Conservation (phyloP, 805 yeast genomes). For the Candida rishiriensis region DNA sequence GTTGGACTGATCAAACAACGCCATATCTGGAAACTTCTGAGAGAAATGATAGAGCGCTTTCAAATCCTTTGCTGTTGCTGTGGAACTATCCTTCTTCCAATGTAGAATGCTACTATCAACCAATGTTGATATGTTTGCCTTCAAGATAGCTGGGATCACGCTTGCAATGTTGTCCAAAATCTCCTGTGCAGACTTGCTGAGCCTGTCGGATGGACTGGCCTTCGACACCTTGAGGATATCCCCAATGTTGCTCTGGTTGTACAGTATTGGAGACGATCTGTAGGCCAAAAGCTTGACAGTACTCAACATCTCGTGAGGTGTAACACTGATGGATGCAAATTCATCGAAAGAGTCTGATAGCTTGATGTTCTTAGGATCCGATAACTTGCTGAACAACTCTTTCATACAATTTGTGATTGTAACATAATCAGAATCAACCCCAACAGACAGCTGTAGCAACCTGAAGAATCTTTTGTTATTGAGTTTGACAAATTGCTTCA, state of each 20-base stretch:
- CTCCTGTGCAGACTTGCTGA: constrained; percentile 41
- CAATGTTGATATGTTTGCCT: constrained; percentile 51
- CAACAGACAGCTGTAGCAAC: constrained; percentile 49
- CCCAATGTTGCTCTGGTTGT: constrained; percentile 60
- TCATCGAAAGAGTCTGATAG: constrained; percentile 17
- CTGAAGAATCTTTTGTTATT: constrained; percentile 58
- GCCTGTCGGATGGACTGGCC: constrained; percentile 24
- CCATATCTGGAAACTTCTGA: constrained; percentile 42
- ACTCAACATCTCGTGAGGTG: constrained; percentile 45
- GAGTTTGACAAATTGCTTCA: constrained; percentile 48
- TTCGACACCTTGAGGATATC: constrained; percentile 46
- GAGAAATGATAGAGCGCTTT: constrained; percentile 59
- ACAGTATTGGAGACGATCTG: constrained; percentile 56
- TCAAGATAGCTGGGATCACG: constrained; percentile 59
- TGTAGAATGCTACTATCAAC: constrained; percentile 22
- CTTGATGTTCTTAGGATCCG: constrained; percentile 46
- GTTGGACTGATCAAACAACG: constrained; percentile 23
- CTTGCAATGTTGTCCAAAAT: constrained; percentile 55
- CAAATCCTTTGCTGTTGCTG: constrained; percentile 36
- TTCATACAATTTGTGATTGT: constrained; percentile 57
- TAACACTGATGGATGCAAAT: constrained; percentile 20
- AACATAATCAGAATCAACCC: constrained; percentile 54
- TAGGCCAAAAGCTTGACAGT: constrained; percentile 56
- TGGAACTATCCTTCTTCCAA: constrained; percentile 1
- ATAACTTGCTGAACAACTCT: constrained; percentile 55